These are phyloP conservation scores for Hypoxylon sp. DNA, from an alignment of 2,329 filamentous ascomycete genomes.

Conservation along the genomic window DNA sequence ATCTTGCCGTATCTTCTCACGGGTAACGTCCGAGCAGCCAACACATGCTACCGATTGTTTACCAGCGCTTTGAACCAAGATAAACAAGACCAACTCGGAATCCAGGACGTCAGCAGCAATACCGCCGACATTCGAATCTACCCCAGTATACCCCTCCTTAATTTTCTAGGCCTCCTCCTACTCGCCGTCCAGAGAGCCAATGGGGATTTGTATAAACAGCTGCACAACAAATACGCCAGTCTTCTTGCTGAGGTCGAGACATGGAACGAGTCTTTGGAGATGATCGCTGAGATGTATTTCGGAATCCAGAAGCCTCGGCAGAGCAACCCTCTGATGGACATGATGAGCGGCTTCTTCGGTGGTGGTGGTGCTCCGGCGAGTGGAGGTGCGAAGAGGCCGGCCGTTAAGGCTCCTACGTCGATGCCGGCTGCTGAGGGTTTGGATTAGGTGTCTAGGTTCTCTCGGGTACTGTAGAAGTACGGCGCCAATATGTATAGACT, in stretches of 20 bases:
- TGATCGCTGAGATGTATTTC: slow-evolving; percentile 98
- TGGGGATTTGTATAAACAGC: slow-evolving; percentile 83
- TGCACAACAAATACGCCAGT: slow-evolving; percentile 83
- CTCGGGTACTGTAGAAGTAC: slow-evolving; percentile 26
- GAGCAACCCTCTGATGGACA: slow-evolving; percentile 94
- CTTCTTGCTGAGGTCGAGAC: slow-evolving; percentile 82
- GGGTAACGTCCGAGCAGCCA: slow-evolving; percentile 91
- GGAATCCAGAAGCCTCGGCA: slow-evolving; percentile 89
- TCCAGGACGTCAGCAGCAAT: slow-evolving; percentile 84
- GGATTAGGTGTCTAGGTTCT: slow-evolving; percentile 61
- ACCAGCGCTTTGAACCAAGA: slow-evolving; percentile 73
- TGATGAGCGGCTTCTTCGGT: slow-evolving; percentile 95
- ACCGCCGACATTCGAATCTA: slow-evolving; percentile 84
- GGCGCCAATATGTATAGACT: slow-evolving; percentile 18
- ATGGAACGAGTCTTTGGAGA: slow-evolving; percentile 87
- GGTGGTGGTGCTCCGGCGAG: slow-evolving; percentile 64
- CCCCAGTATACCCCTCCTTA: slow-evolving; percentile 91
- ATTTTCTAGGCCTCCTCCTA: slow-evolving; percentile 89
- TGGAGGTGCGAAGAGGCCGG: slow-evolving; percentile 57
- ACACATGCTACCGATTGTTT: slow-evolving; percentile 84
- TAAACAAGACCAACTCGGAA: slow-evolving; percentile 71
- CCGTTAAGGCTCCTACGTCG: slow-evolving; percentile 62
- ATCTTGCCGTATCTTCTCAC: slow-evolving; percentile 92
- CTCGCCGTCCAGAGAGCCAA: slow-evolving; percentile 85
- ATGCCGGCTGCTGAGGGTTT: slow-evolving; percentile 71